These are phyloP conservation scores for Trichoderma koningiopsis DNA, from an alignment of 2,329 filamentous ascomycete genomes.

Conservation along the genomic window DNA sequence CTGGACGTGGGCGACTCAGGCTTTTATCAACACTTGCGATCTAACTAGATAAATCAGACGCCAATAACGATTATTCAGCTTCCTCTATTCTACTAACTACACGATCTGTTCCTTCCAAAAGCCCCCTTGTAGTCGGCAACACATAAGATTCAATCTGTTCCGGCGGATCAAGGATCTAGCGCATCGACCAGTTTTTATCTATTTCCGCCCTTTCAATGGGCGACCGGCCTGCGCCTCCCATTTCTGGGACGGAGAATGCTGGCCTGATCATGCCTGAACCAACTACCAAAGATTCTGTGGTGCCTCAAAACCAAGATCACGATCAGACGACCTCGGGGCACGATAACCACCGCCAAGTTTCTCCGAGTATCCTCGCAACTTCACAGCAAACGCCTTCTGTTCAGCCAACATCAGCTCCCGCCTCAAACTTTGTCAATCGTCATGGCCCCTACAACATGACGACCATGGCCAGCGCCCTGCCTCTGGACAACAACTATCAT, in stretches of 20 bases:
- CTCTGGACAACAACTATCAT: conserved; percentile 44
- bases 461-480: conserved; percentile 48
- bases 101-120: background rate
- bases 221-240: conserved; percentile 36
- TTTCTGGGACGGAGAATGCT: conserved; percentile 28
- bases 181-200: background rate
- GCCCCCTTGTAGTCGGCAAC: conserved; percentile 11
- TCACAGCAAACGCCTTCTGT: conserved; percentile 43
- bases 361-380: background rate
- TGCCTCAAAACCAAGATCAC: conserved; percentile 7
- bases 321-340: background rate
- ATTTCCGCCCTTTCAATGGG: conserved; percentile 36
- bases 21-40: background rate
- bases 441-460: conserved; percentile 51
- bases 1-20: conserved; percentile 8
- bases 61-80: conserved; percentile 8
- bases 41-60: conserved; percentile 11
- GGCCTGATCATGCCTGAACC: conserved; percentile 28
- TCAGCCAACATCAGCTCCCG: conserved; percentile 47
- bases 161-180: background rate
- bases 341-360: background rate
- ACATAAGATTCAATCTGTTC: background rate
- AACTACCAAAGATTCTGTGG: background rate
- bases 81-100: background rate
- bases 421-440: conserved; percentile 30